Base-by-base conservation (phyloP, 371 early-diverging fungal genomes). In the Mucor velutinosus region DNA sequence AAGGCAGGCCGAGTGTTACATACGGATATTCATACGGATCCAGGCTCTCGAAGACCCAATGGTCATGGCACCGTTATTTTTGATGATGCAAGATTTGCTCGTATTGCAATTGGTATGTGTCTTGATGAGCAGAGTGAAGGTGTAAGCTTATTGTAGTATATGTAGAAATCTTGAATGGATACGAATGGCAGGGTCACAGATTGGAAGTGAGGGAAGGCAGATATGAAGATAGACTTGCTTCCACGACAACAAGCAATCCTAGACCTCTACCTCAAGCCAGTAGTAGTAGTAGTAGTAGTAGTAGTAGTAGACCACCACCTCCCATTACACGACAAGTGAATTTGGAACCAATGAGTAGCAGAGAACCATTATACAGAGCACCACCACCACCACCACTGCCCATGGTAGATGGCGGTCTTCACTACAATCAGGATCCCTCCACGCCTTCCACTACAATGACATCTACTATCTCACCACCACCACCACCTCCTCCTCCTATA, bases 191-290 rank as follows among this genome's bases (percentile, higher is more conserved):
- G 70, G 92, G 92, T 56, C 72, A 91, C 69, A 77, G 76, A 64
- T 73, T 94, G 74, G 91, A 90, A 86, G 95, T 94, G 67, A 87
- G 89, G 59, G 90, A 92, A 88, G 93, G 90, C 76, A 76, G 53
- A 39, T 53, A 59, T n/a, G 35, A 45, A 21, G 65, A 75, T 49
- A 58, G 58, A 61, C 15, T 27, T 41, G 53, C 27, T 14, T 53
- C 59, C 25, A 59, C 59, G 0, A 59, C 59, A 19, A 59, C 59
- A 25, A 59, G 53, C 53, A 53, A 1, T 15, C 27, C 53, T 27
- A 57, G 53, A 45, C 43, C 47, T n/a, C 45, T 47, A 21, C 39
- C 55, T n/a, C n/a, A 21, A 25, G 58, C 62, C 27, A 30, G n/a
- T n/a, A n/a, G n/a, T n/a, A n/a, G n/a, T n/a, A 30, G 6, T 12